Evolutionary conservation across 179 eudicot species (phyloP), one percentile per base, ranked within the genome.

Genomic region (Heliamphora pulchella): DNA sequence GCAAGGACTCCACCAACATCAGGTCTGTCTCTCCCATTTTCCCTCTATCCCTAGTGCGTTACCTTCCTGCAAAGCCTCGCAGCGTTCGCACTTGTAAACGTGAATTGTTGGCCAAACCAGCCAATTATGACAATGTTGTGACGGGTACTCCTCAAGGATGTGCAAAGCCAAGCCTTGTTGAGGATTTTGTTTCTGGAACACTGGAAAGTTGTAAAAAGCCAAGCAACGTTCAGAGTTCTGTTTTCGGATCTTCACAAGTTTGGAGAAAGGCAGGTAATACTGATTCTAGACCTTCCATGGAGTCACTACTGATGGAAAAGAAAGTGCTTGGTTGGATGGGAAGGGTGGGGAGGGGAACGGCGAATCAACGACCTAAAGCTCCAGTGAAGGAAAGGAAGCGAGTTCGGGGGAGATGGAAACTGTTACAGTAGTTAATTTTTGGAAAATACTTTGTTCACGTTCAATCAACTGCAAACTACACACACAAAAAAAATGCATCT

Each of bases 51-150:
- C 80, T 87, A 17, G 75, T 83, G 54, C 74, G 79, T 62, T 87
- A 85, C 74, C 86, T 82, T 57, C 95, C 94, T 0, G 96, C 89
- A 46, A 94, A 89, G 84, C 97, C 95, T 3, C 82, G 97, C 68
- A 94, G 92, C 55, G 81, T 81, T 50, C 87, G 89, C 71, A 94
- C 91, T 15, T 76, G 84, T 48, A 89, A 84, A 74, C 77, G 82
- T 14, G 80, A 79, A 63, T 11, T 82, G 43, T 39, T 70, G 64
- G 70, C 71, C 66, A 83, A 80, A 48, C 43, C 65, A 0, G 68
- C 63, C 44, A 55, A 17, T 71, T 64, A 50, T 20, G 80, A 72
- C 18, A 72, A 74, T 54, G 11, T 66, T 22, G 68, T 39, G 10
- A 8, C 18, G 13, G 78, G 79, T 18, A 74, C 71, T 80, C 47